Conservation (phyloP, 2,329 filamentous ascomycete species). For the Trichoderma sp. region DNA sequence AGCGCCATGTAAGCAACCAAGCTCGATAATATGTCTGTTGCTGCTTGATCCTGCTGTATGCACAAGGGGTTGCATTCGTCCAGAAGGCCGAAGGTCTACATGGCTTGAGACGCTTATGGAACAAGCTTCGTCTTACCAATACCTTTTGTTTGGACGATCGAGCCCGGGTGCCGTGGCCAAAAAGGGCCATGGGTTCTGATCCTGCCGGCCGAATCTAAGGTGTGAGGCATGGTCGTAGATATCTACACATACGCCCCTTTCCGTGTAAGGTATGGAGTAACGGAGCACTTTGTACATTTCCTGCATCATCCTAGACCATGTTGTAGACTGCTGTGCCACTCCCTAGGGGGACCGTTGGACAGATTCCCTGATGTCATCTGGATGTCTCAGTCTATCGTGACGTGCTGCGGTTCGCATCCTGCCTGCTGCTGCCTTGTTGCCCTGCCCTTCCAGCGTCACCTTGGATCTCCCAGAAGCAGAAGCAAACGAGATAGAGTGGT, state of each 20-base stretch:
- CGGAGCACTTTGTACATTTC: background rate
- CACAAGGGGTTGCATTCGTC: constrained; percentile 2
- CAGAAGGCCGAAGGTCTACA: background rate
- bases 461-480: background rate
- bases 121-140: constrained; percentile 3
- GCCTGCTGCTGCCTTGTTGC: background rate
- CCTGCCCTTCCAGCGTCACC: background rate
- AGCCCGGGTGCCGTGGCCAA: background rate
- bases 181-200: background rate
- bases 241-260: background rate
- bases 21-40: background rate
- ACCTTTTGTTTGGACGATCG: background rate
- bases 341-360: background rate
- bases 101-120: background rate
- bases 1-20: background rate
- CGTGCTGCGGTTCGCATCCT: constrained; percentile 16
- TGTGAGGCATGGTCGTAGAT: background rate
- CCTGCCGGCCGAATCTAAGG: background rate
- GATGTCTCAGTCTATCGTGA: constrained; percentile 14
- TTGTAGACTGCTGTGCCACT: background rate
- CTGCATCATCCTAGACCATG: background rate
- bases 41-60: background rate
- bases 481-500: background rate
- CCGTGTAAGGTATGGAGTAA: background rate
- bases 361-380: constrained; percentile 4